Base-by-base conservation (phyloP, 129 eudicot species). In the Arctium lappa region DNA sequence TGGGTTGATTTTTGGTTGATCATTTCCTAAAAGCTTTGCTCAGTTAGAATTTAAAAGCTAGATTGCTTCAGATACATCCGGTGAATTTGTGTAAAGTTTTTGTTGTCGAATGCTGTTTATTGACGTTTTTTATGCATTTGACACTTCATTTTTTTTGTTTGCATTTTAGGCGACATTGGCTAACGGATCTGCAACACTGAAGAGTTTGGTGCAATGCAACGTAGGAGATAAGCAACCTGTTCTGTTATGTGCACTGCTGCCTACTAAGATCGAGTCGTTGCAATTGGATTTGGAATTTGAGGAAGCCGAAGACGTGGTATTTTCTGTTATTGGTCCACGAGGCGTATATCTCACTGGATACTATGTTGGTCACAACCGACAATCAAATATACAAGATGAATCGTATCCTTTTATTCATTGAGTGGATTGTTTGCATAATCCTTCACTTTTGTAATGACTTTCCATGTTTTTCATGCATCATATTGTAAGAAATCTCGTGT, bases 271-370 rank as follows among this genome's bases (percentile, higher is more conserved):
- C 0, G 99, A 95, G 80, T 95, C 97, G 0, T 78, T 90, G 87
- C 93, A 91, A 74, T 82, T 95, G 78, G 97, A 93, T 80, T 89
- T 95, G 90, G 99, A 93, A 79, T 95, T 95, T 85, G 97, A 90
- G 72, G 97, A 95, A 81, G 82, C 79, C 5, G 97, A 95, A 33
- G 94, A 90, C 84, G 97, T 95, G 6, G 70, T 88, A 0, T 95
- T 95, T 83, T 95, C 97, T 76, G 97, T 93, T 68, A 75, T 95
- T 82, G 99, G 99, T 87, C 94, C 99, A 22, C 93, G 97, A 34
- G 88, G 91, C 6, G 92, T 93, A 22, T 86, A 91, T 77, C 97
- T 95, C 56, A 87, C 97, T 36, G 99, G 99, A 9, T 93, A 89
- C 82, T 91, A 85, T 86, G 84, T 93, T 66, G 84, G 83, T 79